Conservation (phyloP, 2,329 filamentous ascomycete genomes). For the Raffaelea arxii region DNA sequence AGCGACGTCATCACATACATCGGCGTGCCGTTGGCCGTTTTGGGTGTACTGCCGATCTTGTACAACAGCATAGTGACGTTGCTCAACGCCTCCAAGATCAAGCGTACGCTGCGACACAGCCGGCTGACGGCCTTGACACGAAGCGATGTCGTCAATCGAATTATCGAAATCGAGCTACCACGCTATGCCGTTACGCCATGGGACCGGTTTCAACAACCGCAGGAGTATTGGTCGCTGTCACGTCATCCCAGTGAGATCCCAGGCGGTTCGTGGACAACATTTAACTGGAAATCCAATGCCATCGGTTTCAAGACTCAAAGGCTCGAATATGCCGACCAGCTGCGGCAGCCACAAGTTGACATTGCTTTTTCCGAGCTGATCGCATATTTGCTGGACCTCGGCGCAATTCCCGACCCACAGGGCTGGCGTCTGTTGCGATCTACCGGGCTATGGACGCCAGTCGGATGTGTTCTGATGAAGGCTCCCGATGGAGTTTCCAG, state of each 20-base stretch:
- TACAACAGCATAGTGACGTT: slow-evolving; percentile 55
- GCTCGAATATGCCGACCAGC: slow-evolving; percentile 50
- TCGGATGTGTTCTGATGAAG: slow-evolving; percentile 45
- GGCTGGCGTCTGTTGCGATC: slow-evolving; percentile 48
- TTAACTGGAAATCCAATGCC: slow-evolving; percentile 55
- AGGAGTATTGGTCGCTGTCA: slow-evolving; percentile 49
- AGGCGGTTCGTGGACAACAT: slow-evolving; percentile 54
- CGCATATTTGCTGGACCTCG: slow-evolving; percentile 52
- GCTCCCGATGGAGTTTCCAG: slow-evolving; percentile 38
- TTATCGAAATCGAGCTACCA: slow-evolving; percentile 57
- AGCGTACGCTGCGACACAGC: slow-evolving; percentile 45
- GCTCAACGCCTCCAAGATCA: slow-evolving; percentile 49
- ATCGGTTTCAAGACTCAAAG: slow-evolving; percentile 54
- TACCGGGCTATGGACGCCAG: slow-evolving; percentile 51
- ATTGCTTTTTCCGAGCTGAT: slow-evolving; percentile 49
- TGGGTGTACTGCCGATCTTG: slow-evolving; percentile 49
- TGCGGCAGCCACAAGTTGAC: slow-evolving; percentile 43
- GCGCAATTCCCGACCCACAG: slow-evolving; percentile 48
- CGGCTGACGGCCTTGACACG: slow-evolving; percentile 50
- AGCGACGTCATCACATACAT: slow-evolving; percentile 26
- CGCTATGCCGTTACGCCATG: slow-evolving; percentile 53
- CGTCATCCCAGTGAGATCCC: slow-evolving; percentile 41
- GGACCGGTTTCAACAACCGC: slow-evolving; percentile 41
- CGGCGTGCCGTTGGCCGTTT: slow-evolving; percentile 24
- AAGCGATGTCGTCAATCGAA: slow-evolving; percentile 53